Conservation (phyloP, 2,329 filamentous ascomycete species). For the Epichloe amarillans region DNA sequence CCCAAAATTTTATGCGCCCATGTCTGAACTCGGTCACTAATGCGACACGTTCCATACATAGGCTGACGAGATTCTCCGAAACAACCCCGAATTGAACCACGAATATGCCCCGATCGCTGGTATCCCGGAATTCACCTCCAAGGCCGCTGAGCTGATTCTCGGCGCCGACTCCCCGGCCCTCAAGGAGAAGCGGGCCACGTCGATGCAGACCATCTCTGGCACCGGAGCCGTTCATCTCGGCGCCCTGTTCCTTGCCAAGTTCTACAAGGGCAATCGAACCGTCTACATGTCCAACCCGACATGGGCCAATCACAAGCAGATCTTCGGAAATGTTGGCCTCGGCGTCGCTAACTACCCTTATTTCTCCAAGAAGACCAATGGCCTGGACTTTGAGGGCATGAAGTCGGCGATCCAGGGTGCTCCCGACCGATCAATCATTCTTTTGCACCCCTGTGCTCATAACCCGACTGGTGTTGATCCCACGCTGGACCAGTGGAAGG, state of each 20-base stretch:
- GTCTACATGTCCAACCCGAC: slow-evolving; percentile 92
- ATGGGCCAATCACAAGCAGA: slow-evolving; percentile 98
- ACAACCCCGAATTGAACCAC: slow-evolving; percentile 86
- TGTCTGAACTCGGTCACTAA: not conserved
- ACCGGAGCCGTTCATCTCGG: slow-evolving; percentile 92
- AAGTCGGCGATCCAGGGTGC: slow-evolving; percentile 55
- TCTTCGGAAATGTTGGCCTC: slow-evolving; percentile 83
- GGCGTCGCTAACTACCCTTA: slow-evolving; percentile 79
- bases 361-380: slow-evolving; percentile 78
- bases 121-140: slow-evolving; percentile 70
- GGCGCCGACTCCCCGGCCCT: slow-evolving; percentile 71
- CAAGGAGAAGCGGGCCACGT: slow-evolving; percentile 65
- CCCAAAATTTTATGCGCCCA: not conserved
- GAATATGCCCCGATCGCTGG: slow-evolving; percentile 97
- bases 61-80: slow-evolving; percentile 82
- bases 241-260: slow-evolving; percentile 83
- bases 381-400: slow-evolving; percentile 87
- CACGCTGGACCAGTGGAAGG: slow-evolving; percentile 84
- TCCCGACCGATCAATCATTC: slow-evolving; percentile 68
- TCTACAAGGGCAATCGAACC: slow-evolving; percentile 63
- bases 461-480: slow-evolving; percentile 97
- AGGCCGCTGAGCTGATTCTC: slow-evolving; percentile 82
- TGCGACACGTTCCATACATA: slow-evolving; percentile 22
- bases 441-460: slow-evolving; percentile 92
- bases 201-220: slow-evolving; percentile 90